Evolutionary conservation across 2,329 filamentous ascomycete genomes (phyloP), one percentile per base, ranked within the genome.

Genomic region (Aspergillus hortae): DNA sequence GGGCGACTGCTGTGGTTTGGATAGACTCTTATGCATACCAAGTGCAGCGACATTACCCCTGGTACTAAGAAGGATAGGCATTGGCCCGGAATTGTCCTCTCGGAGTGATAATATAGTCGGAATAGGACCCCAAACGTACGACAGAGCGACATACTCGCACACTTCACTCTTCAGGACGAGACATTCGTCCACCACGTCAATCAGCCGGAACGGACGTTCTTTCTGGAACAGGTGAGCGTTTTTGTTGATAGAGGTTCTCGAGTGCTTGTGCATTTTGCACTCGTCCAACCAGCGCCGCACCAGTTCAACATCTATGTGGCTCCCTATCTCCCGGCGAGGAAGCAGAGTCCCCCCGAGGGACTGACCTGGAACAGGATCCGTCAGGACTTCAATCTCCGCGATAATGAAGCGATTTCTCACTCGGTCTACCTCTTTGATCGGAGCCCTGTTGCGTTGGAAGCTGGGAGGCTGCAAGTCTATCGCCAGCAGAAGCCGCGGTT

Each of bases 121-220:
- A 5, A 35, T 12, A 12, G 33, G 33, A 35, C 33, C 33, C 33
- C 33, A 35, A 7, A 35, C 33, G 33, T 35, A 35, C 11, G 33
- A 35, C 11, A 35, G 33, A 10, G 44, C 44, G 32, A 35, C 44
- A 35, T 46, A 46, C 14, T 46, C 44, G 32, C 44, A 46, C 21
- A 25, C 10, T 7, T 35, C 32, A 19, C 14, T 23, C 44, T 38
- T 46, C 27, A 19, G 19, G 4, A 46, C 44, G 17, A 46, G 32
- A 35, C 44, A 46, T 14, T 23, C 33, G 4, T 46, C 44, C 14
- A 46, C 44, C 30, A 46, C 44, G 19, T 46, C 44, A 32, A 46
- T 46, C 6, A 46, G 44, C 19, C 44, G 44, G 15, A 46, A 46
- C 33, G 15, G 23, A 23, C 23, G 6, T 23, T 23, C 23, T 23